Conservation (phyloP, 2,329 filamentous ascomycete genomes). For the Tolypocladium inflatum region DNA sequence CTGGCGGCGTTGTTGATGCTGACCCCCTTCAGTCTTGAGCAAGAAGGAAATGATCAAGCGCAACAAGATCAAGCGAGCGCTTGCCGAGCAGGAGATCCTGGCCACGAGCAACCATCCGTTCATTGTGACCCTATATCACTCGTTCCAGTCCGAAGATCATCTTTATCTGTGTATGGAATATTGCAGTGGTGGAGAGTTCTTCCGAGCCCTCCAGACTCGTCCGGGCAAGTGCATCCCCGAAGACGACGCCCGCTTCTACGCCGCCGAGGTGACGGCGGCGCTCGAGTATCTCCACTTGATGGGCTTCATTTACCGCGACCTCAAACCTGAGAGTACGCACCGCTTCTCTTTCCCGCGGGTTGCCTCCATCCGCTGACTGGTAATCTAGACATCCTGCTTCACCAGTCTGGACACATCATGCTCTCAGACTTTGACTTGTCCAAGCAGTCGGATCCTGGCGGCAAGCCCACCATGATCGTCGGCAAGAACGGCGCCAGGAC, state of each 20-base stretch:
- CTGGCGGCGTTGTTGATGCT: background rate
- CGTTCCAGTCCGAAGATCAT: conserved; percentile 97
- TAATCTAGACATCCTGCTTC: conserved; percentile 75
- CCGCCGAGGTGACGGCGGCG: conserved; percentile 92
- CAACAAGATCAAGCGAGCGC: conserved; percentile 97
- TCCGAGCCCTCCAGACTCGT: conserved; percentile 88
- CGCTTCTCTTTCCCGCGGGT: no score
- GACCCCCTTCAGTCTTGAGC: conserved; percentile 64
- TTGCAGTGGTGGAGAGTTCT: conserved; percentile 97
- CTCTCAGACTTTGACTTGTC: conserved; percentile 97
- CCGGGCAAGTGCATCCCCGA: conserved; percentile 97
- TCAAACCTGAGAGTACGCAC: conserved; percentile 90
- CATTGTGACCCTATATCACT: conserved; percentile 97
- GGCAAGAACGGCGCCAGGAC: conserved; percentile 81
- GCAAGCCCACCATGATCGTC: conserved; percentile 96
- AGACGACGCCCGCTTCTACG: conserved; percentile 94
- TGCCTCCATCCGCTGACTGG: background rate
- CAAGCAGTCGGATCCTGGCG: conserved; percentile 92
- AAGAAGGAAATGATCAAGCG: conserved; percentile 99
- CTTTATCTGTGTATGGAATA: conserved; percentile 99
- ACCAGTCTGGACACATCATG: conserved; percentile 99
- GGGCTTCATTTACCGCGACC: conserved; percentile 97
- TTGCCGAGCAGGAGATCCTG: conserved; percentile 95
- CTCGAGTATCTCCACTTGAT: conserved; percentile 95
- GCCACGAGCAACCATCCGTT: conserved; percentile 98